Base-by-base conservation (phyloP, 2,329 filamentous ascomycete species). In the Emmonsia crescens region DNA sequence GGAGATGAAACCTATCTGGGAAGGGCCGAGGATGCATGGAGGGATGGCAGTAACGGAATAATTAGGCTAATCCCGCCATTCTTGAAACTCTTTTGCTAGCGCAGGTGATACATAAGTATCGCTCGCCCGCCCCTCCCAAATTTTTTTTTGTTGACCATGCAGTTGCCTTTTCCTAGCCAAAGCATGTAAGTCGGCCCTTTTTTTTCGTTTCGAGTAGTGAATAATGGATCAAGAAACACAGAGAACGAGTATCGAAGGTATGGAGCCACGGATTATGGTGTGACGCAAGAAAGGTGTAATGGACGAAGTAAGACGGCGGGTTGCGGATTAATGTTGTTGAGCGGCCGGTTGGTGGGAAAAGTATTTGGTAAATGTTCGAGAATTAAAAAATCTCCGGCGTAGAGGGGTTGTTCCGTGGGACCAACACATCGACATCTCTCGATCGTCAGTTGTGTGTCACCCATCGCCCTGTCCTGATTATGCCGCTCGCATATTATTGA, bases 401-500 rank as follows among this genome's bases (percentile, higher is more conserved):
- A 31, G 40, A 27, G n/a, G 5, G 24, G n/a, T n/a, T 2, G 2
- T 5, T 40, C 27, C 8, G 19, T n/a, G 19, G n/a, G 27, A 38
- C 46, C 46, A 60, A 46, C 38, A 33, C 40, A 31, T 46, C 56
- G 33, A 24, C n/a, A 6, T 48, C 42, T 33, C 57, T 42, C 0
- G 48, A 19, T 33, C 24, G 14, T 46, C 24, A 24, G 38, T 40
- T 21, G 56, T 27, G 19, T 24, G 42, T n/a, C 33, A 60, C 49
- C 65, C 73, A 78, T 62, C n/a, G n/a, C 42, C 42, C n/a, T 46
- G 40, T 42, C 40, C 16, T 19, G 21, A 46, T 46, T 46, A 46
- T 21, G n/a, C 10, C 9, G 72, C 73, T 61, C 66, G 75, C 73
- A 79, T 80, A 70, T 73, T 73, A 73, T 83, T 80, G 77, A 89